phyloP scores from a whole-genome alignment of 495 filamentous ascomycete genomes.

The Neurospora tetraspora region DNA sequence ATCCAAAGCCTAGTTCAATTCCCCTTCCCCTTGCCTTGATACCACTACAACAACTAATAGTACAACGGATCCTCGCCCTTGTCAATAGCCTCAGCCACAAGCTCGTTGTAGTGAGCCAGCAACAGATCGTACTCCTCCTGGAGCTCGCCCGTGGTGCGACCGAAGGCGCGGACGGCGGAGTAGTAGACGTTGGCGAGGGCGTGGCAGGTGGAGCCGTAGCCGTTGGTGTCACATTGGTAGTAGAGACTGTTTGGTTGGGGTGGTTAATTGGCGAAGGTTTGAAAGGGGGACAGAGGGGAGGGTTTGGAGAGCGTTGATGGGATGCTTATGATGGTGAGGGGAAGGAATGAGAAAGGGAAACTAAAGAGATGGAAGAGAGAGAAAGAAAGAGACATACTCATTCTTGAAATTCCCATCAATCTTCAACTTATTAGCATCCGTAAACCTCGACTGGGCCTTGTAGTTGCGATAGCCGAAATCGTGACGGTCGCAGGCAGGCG shows the following conservation, averaged over 20 bases:
- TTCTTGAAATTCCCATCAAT: constrained; percentile 37
- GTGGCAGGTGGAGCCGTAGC: constrained; percentile 15
- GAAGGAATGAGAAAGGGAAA: constrained; percentile 9
- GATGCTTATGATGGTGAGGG: neutral
- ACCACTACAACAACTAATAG: neutral
- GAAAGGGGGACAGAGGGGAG: neutral
- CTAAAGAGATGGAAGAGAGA: neutral
- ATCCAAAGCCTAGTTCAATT: neutral
- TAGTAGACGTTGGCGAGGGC: constrained; percentile 36
- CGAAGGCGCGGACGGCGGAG: constrained; percentile 31
- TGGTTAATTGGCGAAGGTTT: constrained; percentile 6
- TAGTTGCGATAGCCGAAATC: constrained; percentile 43
- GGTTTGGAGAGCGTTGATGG: neutral
- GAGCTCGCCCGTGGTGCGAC: constrained; percentile 19
- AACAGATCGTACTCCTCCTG: constrained; percentile 23
- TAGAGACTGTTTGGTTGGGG: constrained; percentile 15
- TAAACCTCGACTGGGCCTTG: constrained; percentile 32
- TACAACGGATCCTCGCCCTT: constrained; percentile 9
- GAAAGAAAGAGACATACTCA: constrained; percentile 16
- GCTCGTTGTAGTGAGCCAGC: constrained; percentile 20
- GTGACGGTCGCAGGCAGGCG: constrained; percentile 33
- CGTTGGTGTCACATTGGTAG: constrained; percentile 17
- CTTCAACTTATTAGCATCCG: constrained; percentile 13
- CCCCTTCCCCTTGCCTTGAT: neutral
- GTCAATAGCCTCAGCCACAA: constrained; percentile 20